Evolutionary conservation across 1,284 basidiomycete genomes (phyloP).

Genomic region (Trichosporon sp.): DNA sequence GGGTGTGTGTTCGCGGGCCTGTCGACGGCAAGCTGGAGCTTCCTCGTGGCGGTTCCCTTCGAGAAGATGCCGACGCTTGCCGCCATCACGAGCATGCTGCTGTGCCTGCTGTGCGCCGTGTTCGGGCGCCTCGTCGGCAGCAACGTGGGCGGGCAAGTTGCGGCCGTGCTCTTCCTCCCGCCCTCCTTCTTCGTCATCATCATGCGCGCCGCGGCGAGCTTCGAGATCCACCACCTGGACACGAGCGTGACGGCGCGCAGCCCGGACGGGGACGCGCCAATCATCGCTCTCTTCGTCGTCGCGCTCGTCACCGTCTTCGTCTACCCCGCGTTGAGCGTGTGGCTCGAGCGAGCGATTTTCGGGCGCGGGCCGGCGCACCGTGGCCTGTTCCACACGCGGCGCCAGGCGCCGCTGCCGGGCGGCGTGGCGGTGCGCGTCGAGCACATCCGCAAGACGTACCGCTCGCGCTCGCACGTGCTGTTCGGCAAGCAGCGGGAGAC

Average conservation of each 20-base stretch:
- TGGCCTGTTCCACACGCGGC: background rate
- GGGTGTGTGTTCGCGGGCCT: constrained; percentile 63
- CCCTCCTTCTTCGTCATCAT: constrained; percentile 69
- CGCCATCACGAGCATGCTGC: constrained; percentile 18
- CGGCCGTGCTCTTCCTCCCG: constrained; percentile 68
- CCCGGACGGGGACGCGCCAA: constrained; percentile 57
- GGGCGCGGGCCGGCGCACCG: constrained; percentile 48
- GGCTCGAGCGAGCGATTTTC: constrained; percentile 61
- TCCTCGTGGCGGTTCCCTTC: constrained; percentile 32
- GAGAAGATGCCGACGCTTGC: constrained; percentile 27
- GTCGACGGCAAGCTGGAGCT: constrained; percentile 31
- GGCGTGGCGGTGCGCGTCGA: constrained; percentile 24
- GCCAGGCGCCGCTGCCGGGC: constrained; percentile 4
- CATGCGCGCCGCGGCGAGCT: constrained; percentile 63
- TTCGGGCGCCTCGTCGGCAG: constrained; percentile 60
- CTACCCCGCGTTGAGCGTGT: constrained; percentile 62
- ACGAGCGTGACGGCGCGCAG: constrained; percentile 58
- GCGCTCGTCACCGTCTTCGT: constrained; percentile 66
- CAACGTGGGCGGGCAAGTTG: constrained; percentile 52
- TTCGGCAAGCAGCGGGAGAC: constrained; percentile 50
- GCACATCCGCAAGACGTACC: constrained; percentile 29
- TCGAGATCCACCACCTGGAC: constrained; percentile 57
- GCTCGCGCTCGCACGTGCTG: constrained; percentile 23
- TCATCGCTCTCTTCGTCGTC: constrained; percentile 62
- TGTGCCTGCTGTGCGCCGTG: constrained; percentile 51